phyloP scores from a whole-genome alignment of 192 early-diverging fungal species.

The Dispira parvispora region DNA sequence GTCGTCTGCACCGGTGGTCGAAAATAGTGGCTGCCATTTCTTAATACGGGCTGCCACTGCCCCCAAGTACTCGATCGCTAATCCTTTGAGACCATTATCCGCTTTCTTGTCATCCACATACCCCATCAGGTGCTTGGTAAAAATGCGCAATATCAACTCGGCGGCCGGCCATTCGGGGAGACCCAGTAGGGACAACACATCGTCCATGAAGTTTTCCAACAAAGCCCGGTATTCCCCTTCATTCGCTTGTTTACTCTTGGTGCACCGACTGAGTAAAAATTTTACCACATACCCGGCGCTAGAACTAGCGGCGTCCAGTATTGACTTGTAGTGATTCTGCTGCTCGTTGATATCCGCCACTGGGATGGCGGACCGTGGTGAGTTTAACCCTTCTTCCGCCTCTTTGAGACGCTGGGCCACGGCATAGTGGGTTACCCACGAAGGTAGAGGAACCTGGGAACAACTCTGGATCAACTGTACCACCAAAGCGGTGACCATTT shows the following conservation, averaged over 20 bases:
- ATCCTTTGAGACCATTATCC: slow-evolving; percentile 29
- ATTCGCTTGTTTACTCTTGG: slow-evolving; percentile 26
- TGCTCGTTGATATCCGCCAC: slow-evolving; percentile 22
- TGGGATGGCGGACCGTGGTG: slow-evolving; percentile 17
- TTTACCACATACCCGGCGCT: slow-evolving; percentile 40
- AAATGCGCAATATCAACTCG: slow-evolving; percentile 46
- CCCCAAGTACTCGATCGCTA: slow-evolving; percentile 49
- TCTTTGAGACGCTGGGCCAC: slow-evolving; percentile 16
- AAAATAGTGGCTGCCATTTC: background rate
- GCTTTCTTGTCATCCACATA: slow-evolving; percentile 42
- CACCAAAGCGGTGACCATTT: slow-evolving; percentile 52
- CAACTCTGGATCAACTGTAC: slow-evolving; percentile 52
- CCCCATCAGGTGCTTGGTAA: slow-evolving; percentile 50
- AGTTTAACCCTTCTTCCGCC: slow-evolving; percentile 20
- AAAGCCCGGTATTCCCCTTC: slow-evolving; percentile 58
- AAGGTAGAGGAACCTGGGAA: slow-evolving; percentile 2
- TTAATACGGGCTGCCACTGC: slow-evolving; percentile 38
- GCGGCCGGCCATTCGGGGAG: slow-evolving; percentile 87
- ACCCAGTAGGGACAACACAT: slow-evolving; percentile 49
- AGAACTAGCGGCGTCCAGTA: slow-evolving; percentile 32
- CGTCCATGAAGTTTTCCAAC: slow-evolving; percentile 53
- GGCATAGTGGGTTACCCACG: background rate
- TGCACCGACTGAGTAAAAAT: slow-evolving; percentile 39
- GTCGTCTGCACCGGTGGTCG: background rate
- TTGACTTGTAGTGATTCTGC: slow-evolving; percentile 22